Conservation (phyloP, 1,284 basidiomycete species). For the Ceratorhiza oryzae-sativae region DNA sequence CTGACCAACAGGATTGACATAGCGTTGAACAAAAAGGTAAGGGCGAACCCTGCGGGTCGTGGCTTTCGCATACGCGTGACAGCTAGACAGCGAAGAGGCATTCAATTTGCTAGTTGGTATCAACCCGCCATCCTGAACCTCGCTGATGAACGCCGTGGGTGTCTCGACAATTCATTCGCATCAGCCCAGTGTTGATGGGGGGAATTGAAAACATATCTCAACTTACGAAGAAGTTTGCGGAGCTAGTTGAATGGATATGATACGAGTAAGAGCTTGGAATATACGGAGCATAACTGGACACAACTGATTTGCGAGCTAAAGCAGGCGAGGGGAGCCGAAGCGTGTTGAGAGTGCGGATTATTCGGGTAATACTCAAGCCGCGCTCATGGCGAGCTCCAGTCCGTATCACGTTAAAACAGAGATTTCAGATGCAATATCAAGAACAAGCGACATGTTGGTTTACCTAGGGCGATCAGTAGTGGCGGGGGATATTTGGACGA, state of each 20-base stretch:
- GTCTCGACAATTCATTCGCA: neutral
- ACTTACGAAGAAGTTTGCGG: neutral
- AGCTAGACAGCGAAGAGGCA: conserved; percentile 5
- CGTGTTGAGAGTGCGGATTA: neutral
- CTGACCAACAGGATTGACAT: neutral
- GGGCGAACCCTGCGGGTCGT: neutral
- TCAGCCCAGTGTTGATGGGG: neutral
- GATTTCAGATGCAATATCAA: too few species aligned
- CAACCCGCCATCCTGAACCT: neutral
- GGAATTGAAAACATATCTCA: conserved; percentile 2
- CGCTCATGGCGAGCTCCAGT: too few species aligned
- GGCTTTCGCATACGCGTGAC: neutral
- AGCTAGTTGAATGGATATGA: neutral
- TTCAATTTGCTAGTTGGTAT: neutral
- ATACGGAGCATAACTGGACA: neutral
- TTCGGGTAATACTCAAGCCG: neutral
- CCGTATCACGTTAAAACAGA: too few species aligned
- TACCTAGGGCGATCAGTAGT: neutral
- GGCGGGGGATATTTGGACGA: conserved; percentile 22
- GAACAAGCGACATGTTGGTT: neutral
- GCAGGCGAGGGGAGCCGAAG: neutral
- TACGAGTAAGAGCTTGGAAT: neutral
- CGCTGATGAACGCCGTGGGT: neutral
- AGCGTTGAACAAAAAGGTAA: conserved; percentile 1
- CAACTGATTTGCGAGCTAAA: neutral